These are phyloP conservation scores for Microbotryum scabiosae DNA, from an alignment of 1,284 basidiomycete genomes.

Conservation along the genomic window DNA sequence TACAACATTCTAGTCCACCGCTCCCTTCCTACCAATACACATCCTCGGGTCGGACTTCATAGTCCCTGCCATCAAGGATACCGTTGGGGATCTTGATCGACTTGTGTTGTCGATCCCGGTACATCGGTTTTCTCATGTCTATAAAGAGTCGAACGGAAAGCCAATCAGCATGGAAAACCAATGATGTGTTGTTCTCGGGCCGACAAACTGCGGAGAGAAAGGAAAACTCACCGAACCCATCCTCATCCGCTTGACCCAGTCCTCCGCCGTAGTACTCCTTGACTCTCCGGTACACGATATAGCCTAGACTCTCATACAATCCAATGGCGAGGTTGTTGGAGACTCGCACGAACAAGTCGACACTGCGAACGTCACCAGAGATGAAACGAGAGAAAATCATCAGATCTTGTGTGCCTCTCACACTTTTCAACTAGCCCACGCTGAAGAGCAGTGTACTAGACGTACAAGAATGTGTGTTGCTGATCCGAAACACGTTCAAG, in stretches of 20 bases:
- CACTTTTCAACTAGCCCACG: neutral
- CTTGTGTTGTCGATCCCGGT: slow-evolving; percentile 48
- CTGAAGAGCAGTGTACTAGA: neutral
- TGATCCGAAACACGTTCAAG: slow-evolving; percentile 73
- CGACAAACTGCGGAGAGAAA: neutral
- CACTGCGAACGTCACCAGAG: slow-evolving; percentile 48
- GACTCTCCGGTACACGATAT: slow-evolving; percentile 75
- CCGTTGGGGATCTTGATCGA: slow-evolving; percentile 54
- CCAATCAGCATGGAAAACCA: neutral
- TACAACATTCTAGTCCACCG: too few species aligned
- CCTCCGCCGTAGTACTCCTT: slow-evolving; percentile 75
- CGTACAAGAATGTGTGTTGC: slow-evolving; percentile 28
- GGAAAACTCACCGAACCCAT: slow-evolving; percentile 68
- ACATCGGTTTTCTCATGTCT: slow-evolving; percentile 83
- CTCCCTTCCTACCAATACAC: slow-evolving; percentile 39
- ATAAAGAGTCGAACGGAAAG: neutral
- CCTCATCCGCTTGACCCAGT: slow-evolving; percentile 69
- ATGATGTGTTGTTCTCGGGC: neutral
- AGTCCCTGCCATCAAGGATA: slow-evolving; percentile 56
- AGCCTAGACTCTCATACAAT: slow-evolving; percentile 80
- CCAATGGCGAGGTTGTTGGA: slow-evolving; percentile 63
- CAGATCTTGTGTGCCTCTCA: neutral
- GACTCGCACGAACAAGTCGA: slow-evolving; percentile 83
- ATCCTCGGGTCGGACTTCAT: slow-evolving; percentile 60
- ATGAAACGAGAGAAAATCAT: neutral